Base-by-base conservation (phyloP, 306 rosid species). In the Sindora glabra region DNA sequence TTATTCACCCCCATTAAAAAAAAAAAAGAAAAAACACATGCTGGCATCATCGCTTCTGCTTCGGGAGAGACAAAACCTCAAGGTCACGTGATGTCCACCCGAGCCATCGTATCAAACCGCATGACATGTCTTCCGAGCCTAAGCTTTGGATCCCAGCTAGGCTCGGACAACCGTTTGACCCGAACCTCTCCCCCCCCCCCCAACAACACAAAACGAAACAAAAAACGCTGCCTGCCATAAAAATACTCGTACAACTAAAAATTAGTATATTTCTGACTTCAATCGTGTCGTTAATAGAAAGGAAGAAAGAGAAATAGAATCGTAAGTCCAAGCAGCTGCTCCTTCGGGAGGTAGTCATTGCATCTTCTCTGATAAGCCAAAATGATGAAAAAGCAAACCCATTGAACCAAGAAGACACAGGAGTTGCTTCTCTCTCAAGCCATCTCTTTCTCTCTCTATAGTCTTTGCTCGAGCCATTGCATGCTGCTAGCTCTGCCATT, bases 121-220 rank as follows among this genome's bases (percentile, higher is more conserved):
- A 47, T 77, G 67, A 78, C 25, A 58, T 81, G 90, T 72, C 41
- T 0, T 8, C 79, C 82, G 41, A 25, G 26, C 21, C 92, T 81
- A 13, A 70, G 76, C 62, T 8, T 11, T 6, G 71, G 49, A 17
- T 0, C 5, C 78, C 92, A 79, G 38, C 73, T 80, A 71, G 97
- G 92, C 68, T 85, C 96, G 98, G 98, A 86, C 96, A 88, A 71
- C 98, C 98, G 98, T 92, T 90, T 83, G 80, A 70, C 34, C 45
- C 76, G 56, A 59, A 46, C 81, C 79, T 68, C 21, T 40, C 55
- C 84, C 86, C n/a, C n/a, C n/a, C n/a, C n/a, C n/a, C n/a, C n/a
- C n/a, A n/a, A n/a, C n/a, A n/a, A n/a, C n/a, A n/a, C 77, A 30
- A 74, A 74, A 83, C 55, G 55, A 67, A 72, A 69, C 71, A 48